Percentiles rank a stretch among this genome's conserved stretches.
Conservation (phyloP, 2,329 filamentous ascomycete species). For the Epichloe sylvatica region DNA sequence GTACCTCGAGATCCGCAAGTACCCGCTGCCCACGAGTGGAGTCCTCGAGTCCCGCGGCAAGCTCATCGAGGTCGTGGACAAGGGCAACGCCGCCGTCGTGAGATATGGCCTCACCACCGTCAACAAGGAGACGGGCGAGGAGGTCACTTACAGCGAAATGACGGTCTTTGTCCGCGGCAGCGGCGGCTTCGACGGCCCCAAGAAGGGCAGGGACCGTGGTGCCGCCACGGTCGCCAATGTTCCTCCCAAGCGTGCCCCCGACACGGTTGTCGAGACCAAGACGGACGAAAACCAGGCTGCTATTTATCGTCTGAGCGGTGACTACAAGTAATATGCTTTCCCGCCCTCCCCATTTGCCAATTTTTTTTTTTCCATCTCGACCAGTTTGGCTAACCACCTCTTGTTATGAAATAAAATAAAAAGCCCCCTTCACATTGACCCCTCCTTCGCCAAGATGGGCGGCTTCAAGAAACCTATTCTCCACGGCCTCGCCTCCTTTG, state of each 20-base stretch:
- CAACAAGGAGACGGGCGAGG: slow-evolving; percentile 71
- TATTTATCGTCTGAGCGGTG: slow-evolving; percentile 82
- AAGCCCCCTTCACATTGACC: slow-evolving; percentile 84
- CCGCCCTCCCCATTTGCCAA: neutral
- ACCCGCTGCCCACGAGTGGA: slow-evolving; percentile 75
- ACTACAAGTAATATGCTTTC: slow-evolving; percentile 62
- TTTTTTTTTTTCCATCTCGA: neutral
- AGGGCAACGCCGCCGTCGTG: slow-evolving; percentile 77
- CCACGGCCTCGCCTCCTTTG: slow-evolving; percentile 93
- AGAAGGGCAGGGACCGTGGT: slow-evolving; percentile 65
- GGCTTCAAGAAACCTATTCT: slow-evolving; percentile 91
- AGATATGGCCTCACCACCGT: slow-evolving; percentile 70
- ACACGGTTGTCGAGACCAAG: slow-evolving; percentile 70
- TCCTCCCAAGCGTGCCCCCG: slow-evolving; percentile 62
- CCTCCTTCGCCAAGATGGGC: slow-evolving; percentile 82
- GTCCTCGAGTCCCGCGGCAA: slow-evolving; percentile 62
- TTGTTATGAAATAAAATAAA: neutral
- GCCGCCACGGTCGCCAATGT: slow-evolving; percentile 67
- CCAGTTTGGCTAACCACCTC: neutral
- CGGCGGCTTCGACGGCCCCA: slow-evolving; percentile 77
- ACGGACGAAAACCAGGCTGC: slow-evolving; percentile 87
- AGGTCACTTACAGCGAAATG: slow-evolving; percentile 92
- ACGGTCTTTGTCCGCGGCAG: slow-evolving; percentile 86
- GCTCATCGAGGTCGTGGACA: slow-evolving; percentile 91
- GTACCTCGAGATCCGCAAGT: slow-evolving; percentile 87